A percentile compares a stretch with the other conserved stretches of the same genome.
Conservation (phyloP, 164 flowering plant species). For the Chimonanthus praecox region DNA sequence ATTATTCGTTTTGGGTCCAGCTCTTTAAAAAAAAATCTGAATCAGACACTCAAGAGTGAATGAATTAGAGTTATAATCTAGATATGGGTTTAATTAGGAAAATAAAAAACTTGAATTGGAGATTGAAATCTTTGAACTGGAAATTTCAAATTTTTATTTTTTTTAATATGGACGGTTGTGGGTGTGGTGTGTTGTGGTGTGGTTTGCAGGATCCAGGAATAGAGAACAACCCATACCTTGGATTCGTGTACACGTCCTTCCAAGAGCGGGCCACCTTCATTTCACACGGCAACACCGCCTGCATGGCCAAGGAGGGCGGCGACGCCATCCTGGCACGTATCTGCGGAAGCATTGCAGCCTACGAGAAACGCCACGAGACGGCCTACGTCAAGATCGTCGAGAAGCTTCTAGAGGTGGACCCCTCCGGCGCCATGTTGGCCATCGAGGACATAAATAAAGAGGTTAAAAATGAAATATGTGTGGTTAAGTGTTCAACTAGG, state of each 20-base stretch:
- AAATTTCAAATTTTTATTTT: no score
- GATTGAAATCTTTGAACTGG: no score
- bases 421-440: conserved; percentile 36
- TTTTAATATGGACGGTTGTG: not conserved
- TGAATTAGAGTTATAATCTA: no score
- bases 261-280: conserved; percentile 44
- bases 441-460: conserved; percentile 22
- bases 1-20: no score
- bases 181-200: no score
- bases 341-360: conserved; percentile 39
- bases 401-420: conserved; percentile 40
- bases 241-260: conserved; percentile 39
- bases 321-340: conserved; percentile 34
- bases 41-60: no score
- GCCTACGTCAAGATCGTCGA: conserved; percentile 21
- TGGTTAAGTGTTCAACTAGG: no score
- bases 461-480: no score
- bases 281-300: conserved; percentile 30
- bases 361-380: conserved; percentile 44
- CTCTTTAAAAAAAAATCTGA: no score
- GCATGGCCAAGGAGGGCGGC: conserved; percentile 33
- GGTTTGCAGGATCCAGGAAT: conserved; percentile 23
- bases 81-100: no score
- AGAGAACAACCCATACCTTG: conserved; percentile 36
- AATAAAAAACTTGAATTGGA: no score